These are phyloP conservation scores for Microbotryomycetes sp. DNA, from an alignment of 1,284 basidiomycete genomes.

Conservation along the genomic window DNA sequence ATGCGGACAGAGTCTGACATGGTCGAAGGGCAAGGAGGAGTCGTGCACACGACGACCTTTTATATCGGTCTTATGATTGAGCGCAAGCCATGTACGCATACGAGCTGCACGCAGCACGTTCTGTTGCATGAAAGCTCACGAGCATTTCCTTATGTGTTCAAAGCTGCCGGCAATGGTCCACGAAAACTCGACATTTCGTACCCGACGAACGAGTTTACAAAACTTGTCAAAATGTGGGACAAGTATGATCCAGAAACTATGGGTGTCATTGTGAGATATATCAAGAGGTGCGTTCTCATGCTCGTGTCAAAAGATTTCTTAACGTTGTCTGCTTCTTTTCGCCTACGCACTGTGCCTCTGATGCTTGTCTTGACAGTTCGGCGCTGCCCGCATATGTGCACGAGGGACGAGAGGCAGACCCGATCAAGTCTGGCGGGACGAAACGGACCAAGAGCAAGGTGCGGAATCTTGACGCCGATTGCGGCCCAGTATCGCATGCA, in stretches of 20 bases:
- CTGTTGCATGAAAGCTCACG: not conserved
- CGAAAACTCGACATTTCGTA: slow-evolving; percentile 86
- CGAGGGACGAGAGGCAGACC: slow-evolving; percentile 23
- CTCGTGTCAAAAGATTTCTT: too few relatives aligned
- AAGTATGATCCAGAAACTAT: slow-evolving; percentile 86
- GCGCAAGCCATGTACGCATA: slow-evolving; percentile 77
- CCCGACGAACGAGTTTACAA: slow-evolving; percentile 93
- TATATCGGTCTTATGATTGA: slow-evolving; percentile 93
- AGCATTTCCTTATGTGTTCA: too few relatives aligned
- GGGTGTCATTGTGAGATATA: slow-evolving; percentile 90
- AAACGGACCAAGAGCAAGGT: slow-evolving; percentile 31
- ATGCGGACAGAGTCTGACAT: slow-evolving; percentile 73
- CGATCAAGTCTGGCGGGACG: slow-evolving; percentile 21
- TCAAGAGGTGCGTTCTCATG: slow-evolving; percentile 63
- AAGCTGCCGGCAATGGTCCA: slow-evolving; percentile 36
- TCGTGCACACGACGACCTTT: slow-evolving; percentile 87
- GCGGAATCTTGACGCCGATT: not conserved
- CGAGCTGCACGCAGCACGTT: slow-evolving; percentile 24
- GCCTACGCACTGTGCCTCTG: too few relatives aligned
- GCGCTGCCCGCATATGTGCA: slow-evolving; percentile 25
- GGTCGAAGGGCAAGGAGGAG: slow-evolving; percentile 64
- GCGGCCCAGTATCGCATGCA: not conserved
- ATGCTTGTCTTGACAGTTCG: slow-evolving; percentile 7
- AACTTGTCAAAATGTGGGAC: slow-evolving; percentile 92
- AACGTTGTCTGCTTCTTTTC: too few relatives aligned